Conservation (phyloP, 139 green algal genomes). For the Chlamydomonas applanata region DNA sequence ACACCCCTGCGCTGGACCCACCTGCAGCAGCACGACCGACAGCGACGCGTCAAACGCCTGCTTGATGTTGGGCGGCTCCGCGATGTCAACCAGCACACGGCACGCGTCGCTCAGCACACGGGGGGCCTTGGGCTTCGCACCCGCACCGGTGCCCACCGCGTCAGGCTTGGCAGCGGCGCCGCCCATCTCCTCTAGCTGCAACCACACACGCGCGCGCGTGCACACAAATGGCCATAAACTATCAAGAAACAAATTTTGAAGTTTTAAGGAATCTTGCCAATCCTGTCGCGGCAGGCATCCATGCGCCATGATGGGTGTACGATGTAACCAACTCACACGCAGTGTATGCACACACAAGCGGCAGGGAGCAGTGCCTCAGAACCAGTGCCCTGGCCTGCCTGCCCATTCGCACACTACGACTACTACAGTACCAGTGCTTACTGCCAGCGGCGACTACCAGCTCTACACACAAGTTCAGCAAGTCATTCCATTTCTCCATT, state of each 20-base stretch:
- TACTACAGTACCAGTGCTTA: too few species aligned
- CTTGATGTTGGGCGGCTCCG: conserved; percentile 59
- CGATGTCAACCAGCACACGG: conserved; percentile 47
- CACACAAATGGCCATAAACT: neutral
- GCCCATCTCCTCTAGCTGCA: neutral
- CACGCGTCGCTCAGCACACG: conserved; percentile 39
- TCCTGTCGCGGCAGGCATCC: too few species aligned
- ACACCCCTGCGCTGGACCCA: neutral
- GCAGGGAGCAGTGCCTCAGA: neutral
- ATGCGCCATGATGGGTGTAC: too few species aligned
- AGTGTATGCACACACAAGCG: too few species aligned
- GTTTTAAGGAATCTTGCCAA: too few species aligned
- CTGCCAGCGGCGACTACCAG: too few species aligned
- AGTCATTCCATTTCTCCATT: too few species aligned
- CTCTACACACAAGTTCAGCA: too few species aligned
- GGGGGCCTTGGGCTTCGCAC: neutral
- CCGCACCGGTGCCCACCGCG: conserved; percentile 33
- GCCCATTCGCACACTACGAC: neutral
- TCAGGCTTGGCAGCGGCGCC: neutral
- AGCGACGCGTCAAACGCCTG: conserved; percentile 48
- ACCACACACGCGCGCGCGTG: neutral
- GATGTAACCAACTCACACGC: too few species aligned
- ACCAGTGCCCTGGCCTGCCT: neutral
- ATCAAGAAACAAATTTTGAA: too few species aligned
- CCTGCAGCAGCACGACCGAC: conserved; percentile 43